Evolutionary conservation across 768 basidiomycete genomes (phyloP), one percentile per base, ranked within the genome.

Genomic region (Lactarius hatsudake): DNA sequence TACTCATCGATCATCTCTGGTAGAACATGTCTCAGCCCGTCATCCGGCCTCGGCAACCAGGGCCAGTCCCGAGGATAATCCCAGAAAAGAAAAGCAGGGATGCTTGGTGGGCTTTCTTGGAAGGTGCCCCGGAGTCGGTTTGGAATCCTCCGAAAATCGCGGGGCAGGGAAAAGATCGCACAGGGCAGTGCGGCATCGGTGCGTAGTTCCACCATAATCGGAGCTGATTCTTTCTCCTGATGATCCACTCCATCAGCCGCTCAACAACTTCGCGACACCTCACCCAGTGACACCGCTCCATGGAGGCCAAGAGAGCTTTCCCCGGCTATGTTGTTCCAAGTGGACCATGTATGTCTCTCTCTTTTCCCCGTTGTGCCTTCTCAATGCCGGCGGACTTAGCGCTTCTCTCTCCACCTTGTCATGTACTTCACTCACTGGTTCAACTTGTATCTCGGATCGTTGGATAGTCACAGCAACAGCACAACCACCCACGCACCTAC

Each of bases 351-450:
- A 77, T 67, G 81, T 75, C 20, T 59, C 62, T 59, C 48, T 45
- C n/a, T 53, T 23, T n/a, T 30, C 32, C 40, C 12, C 18, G 34
- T 61, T 61, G 45, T 28, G 18, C 61, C 66, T 73, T 26, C 73
- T 68, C 54, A 60, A 56, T 59, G n/a, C 57, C 57, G 55, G 45
- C 7, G 8, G 18, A 36, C 55, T 26, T 70, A 93, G 91, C 82
- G 83, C 72, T 84, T 81, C 75, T 85, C 89, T 5, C 74, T 93
- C 32, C 91, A 91, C 74, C 81, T 93, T 55, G 76, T 94, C 66
- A 91, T 90, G 89, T 93, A 92, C 75, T 93, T 93, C 75, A 82
- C 86, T 20, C 84, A 92, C 72, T 94, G 91, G 91, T 87, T 91
- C 69, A 87, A 87, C 69, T 65, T 82, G 17, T 81, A 89, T 67